Conservation (phyloP, 257 asterid genomes). For the Parsonsia alboflavescens region DNA sequence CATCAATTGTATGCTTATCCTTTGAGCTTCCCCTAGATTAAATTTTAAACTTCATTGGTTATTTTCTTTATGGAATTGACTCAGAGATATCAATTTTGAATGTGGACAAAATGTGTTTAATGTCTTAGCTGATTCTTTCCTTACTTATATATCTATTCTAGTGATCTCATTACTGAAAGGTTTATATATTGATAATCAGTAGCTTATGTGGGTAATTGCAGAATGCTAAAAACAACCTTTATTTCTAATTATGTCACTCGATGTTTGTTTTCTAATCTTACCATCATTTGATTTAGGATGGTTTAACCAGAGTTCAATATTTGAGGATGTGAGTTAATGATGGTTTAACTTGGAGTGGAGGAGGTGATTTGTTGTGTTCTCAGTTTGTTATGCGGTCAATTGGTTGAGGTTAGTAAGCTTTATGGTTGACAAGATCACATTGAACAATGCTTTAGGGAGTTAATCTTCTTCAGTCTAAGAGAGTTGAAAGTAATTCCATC, state of each 20-base stretch:
- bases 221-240: neutral
- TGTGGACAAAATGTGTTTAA: neutral
- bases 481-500: neutral
- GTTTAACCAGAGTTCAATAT: neutral
- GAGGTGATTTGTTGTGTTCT: neutral
- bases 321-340: neutral
- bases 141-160: neutral
- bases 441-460: neutral
- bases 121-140: neutral
- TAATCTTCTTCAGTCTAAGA: neutral
- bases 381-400: neutral
- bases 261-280: neutral
- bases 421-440: neutral
- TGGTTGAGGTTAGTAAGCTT: neutral
- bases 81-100: neutral
- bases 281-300: neutral
- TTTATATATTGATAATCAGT: neutral
- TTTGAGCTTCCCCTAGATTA: neutral
- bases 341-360: too few species aligned
- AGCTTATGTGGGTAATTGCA: neutral
- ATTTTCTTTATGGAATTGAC: neutral
- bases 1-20: constrained; percentile 7
- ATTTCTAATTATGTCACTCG: neutral
- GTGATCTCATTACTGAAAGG: neutral
- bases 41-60: neutral